phyloP scores from a whole-genome alignment of 2,329 filamentous ascomycete species.

The Calonectria ilicicola region DNA sequence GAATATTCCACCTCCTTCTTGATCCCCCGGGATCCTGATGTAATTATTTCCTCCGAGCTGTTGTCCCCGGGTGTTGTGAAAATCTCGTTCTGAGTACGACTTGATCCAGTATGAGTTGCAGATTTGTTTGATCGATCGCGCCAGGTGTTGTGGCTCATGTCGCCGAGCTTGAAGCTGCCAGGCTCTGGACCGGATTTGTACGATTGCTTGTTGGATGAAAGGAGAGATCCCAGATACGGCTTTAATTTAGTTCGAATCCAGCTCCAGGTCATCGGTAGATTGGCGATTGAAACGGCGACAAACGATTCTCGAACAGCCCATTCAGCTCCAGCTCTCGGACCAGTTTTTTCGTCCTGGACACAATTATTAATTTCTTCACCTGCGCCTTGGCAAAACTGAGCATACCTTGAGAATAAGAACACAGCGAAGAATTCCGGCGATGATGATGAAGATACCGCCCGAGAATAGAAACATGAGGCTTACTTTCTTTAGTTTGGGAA shows the following conservation, averaged over 20 bases:
- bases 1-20: conserved; percentile 1
- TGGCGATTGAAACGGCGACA: neutral
- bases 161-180: neutral
- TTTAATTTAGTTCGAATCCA: neutral
- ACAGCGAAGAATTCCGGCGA: neutral
- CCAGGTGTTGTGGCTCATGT: neutral
- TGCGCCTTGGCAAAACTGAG: too few species aligned
- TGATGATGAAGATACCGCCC: conserved; percentile 9
- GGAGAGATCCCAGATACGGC: neutral
- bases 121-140: conserved; percentile 1
- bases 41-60: neutral
- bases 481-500: neutral
- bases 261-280: neutral
- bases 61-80: neutral
- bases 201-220: neutral
- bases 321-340: neutral
- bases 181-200: neutral
- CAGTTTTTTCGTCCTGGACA: neutral
- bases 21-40: neutral
- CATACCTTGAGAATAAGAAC: conserved; percentile 1
- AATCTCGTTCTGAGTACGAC: neutral
- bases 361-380: neutral
- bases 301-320: conserved; percentile 5
- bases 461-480: conserved; percentile 7
- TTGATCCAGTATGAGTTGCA: neutral